These are phyloP conservation scores for Spergularia azorica DNA, from an alignment of 179 eudicot species.

Conservation along the genomic window DNA sequence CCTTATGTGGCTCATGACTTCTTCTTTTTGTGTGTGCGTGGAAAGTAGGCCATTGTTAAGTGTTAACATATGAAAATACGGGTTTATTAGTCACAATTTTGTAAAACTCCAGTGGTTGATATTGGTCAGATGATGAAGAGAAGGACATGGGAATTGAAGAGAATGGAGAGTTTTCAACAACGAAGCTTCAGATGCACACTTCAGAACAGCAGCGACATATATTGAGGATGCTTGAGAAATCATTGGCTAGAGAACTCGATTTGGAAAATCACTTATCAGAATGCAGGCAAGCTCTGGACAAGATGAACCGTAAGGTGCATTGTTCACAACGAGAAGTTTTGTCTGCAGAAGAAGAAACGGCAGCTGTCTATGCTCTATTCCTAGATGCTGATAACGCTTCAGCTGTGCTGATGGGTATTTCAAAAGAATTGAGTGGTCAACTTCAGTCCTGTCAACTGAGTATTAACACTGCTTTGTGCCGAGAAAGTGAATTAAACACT, in stretches of 20 bases:
- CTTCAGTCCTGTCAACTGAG: slow-evolving; percentile 52
- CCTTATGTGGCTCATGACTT: not conserved
- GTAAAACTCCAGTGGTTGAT: not conserved
- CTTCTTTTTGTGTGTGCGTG: not conserved
- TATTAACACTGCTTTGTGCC: slow-evolving; percentile 48
- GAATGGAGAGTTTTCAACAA: slow-evolving; percentile 35
- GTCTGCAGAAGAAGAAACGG: slow-evolving; percentile 59
- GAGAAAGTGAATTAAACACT: slow-evolving; percentile 52
- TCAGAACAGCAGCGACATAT: slow-evolving; percentile 76
- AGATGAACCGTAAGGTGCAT: slow-evolving; percentile 49
- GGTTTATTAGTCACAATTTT: not conserved
- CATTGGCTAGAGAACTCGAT: slow-evolving; percentile 81
- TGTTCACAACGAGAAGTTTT: slow-evolving; percentile 50
- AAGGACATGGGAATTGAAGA: slow-evolving; percentile 34
- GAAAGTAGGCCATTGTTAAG: not conserved
- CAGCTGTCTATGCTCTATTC: slow-evolving; percentile 48
- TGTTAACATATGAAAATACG: not conserved
- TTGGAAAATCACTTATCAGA: slow-evolving; percentile 72
- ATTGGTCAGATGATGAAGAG: slow-evolving; percentile 48
- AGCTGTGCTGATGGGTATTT: slow-evolving; percentile 59
- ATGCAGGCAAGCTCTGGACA: slow-evolving; percentile 55
- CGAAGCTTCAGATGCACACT: slow-evolving; percentile 70
- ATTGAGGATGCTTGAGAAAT: slow-evolving; percentile 80
- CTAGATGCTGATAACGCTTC: slow-evolving; percentile 81
- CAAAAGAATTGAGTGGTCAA: slow-evolving; percentile 55